Evolutionary conservation across 2,329 filamentous ascomycete species (phyloP), one percentile per base, ranked within the genome.

Genomic region (Fusarium nanum): DNA sequence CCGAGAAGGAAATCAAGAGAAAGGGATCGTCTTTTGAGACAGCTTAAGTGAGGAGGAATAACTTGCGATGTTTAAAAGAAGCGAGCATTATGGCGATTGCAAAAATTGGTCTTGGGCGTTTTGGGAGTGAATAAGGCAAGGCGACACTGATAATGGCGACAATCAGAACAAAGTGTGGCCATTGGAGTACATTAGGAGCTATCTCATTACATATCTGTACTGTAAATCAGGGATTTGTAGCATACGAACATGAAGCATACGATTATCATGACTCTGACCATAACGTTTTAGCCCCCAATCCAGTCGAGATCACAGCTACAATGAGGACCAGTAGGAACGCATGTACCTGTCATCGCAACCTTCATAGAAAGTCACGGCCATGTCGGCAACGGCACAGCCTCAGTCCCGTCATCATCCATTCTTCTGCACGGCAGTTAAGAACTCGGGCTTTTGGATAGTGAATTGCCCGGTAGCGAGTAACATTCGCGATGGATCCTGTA

Each of bases 1-100:
- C 69, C 7, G 73, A 73, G 46, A 73, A 73, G 25, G 58, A 40
- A 18, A 52, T 72, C 27, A 67, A 74, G 45, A 68, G 46, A 47
- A 67, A 71, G 37, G 37, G 55, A 25, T 50, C 53, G 16, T 64
- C 57, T 11, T 65, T 68, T 13, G 56, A 64, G 45, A 52, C 60
- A 20, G 52, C 53, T 44, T 71, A 53, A 53, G 45, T 45, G 37
- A 34, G 12, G 20, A 16, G n/a, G 42, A 25, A 22, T 11, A 46
- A 30, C 10, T 23, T 14, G 47, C 44, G 9, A 40, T 23, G 23
- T 37, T 55, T 34, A 41, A 47, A 47, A 49, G 28, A 23, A 68
- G 42, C 56, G 58, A 67, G 44, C 47, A 70, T 52, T 50, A 68
- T 52, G 37, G 55, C 46, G 45, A 32, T 53, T 44, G 16, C 34